Conservation (phyloP, 805 yeast genomes). For the Cyberlindnera meyerae region DNA sequence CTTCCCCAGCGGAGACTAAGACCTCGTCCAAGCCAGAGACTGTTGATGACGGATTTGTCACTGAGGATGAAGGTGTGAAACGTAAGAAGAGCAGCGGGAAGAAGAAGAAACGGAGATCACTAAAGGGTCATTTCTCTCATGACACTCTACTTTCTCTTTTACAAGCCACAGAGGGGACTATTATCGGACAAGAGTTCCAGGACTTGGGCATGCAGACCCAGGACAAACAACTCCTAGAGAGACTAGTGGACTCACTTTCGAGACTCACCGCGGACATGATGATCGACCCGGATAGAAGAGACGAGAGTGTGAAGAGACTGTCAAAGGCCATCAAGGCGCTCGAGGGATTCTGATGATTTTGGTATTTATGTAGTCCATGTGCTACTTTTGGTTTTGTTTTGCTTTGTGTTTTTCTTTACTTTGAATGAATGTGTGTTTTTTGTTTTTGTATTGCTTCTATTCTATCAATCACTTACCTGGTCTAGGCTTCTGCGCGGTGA, state of each 20-base stretch:
- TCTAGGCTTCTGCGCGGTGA: slow-evolving; percentile 20
- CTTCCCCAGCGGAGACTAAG: neutral
- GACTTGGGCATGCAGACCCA: slow-evolving; percentile 66
- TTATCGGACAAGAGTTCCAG: slow-evolving; percentile 57
- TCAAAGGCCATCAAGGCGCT: slow-evolving; percentile 79
- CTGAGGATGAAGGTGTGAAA: slow-evolving; percentile 22
- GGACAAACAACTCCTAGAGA: slow-evolving; percentile 76
- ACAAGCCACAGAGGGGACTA: slow-evolving; percentile 37
- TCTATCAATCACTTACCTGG: neutral
- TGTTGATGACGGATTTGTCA: slow-evolving; percentile 24
- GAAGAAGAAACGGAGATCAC: slow-evolving; percentile 9
- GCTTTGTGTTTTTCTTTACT: no score
- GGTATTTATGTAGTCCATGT: neutral
- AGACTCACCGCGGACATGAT: slow-evolving; percentile 89
- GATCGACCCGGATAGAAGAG: slow-evolving; percentile 72
- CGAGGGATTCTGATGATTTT: slow-evolving; percentile 58
- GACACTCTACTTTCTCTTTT: slow-evolving; percentile 34
- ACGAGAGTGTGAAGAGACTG: slow-evolving; percentile 73
- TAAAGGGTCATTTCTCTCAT: slow-evolving; percentile 22
- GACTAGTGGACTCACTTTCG: slow-evolving; percentile 79
- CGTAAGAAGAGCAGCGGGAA: slow-evolving; percentile 2
- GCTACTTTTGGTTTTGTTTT: neutral
- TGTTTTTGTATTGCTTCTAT: neutral
- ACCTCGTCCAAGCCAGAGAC: neutral
- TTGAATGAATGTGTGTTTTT: no score